phyloP scores from a whole-genome alignment of 495 filamentous ascomycete species.

The Rhypophila decipiens region DNA sequence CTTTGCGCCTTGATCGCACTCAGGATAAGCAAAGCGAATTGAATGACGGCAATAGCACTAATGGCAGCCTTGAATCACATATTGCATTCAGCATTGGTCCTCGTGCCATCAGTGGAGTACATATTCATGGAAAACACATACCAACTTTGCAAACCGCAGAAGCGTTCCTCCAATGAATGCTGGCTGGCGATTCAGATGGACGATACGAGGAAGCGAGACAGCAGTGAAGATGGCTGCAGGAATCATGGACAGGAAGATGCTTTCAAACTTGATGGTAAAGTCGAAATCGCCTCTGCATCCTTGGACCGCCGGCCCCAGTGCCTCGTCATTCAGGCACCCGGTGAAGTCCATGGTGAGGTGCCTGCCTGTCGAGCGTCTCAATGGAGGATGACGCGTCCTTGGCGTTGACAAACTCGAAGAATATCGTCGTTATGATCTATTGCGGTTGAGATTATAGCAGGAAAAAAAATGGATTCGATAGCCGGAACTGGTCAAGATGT shows the following conservation, averaged over 20 bases:
- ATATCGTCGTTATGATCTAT: too few relatives aligned
- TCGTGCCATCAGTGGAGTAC: too few relatives aligned
- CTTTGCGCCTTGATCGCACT: slow-evolving; percentile 9
- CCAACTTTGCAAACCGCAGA: slow-evolving; percentile 31
- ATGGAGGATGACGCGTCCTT: too few relatives aligned
- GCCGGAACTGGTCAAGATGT: too few relatives aligned
- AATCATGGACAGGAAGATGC: slow-evolving; percentile 37
- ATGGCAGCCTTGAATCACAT: slow-evolving; percentile 9
- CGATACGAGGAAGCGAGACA: slow-evolving; percentile 27
- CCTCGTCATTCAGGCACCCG: slow-evolving; percentile 12
- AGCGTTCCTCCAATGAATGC: slow-evolving; percentile 27
- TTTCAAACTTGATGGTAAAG: slow-evolving; percentile 43
- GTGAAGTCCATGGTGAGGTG: slow-evolving; percentile 17
- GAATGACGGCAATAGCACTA: slow-evolving; percentile 1
- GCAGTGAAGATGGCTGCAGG: slow-evolving; percentile 36
- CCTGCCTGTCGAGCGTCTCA: too few relatives aligned
- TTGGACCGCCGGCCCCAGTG: slow-evolving; percentile 15
- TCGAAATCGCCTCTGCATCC: slow-evolving; percentile 33
- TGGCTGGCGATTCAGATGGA: slow-evolving; percentile 25
- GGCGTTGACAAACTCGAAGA: too few relatives aligned
- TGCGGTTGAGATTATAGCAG: too few relatives aligned
- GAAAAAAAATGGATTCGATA: too few relatives aligned
- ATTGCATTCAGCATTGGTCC: too few relatives aligned
- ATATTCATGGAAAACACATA: too few relatives aligned
- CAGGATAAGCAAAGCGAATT: slow-evolving; percentile 28